These are phyloP conservation scores for Polygonum aviculare DNA, from an alignment of 148 eudicot species.

Conservation along the genomic window DNA sequence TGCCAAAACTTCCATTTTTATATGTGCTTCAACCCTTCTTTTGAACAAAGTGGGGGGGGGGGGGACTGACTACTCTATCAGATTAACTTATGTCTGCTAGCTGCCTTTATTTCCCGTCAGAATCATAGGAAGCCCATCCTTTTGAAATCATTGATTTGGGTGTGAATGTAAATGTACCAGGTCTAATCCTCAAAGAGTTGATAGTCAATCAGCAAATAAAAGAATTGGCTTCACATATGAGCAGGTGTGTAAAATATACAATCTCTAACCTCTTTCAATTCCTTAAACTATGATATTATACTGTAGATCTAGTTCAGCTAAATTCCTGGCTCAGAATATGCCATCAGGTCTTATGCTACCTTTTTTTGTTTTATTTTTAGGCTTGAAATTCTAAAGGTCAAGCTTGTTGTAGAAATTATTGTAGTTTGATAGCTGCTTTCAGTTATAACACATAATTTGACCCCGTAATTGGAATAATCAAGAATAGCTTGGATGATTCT, in stretches of 20 bases:
- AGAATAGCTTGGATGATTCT: background rate
- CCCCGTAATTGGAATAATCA: background rate
- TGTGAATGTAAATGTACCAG: constrained; percentile 28
- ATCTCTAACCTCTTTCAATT: background rate
- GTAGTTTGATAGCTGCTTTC: background rate
- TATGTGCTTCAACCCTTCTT: background rate
- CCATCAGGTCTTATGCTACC: background rate
- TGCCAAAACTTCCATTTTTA: background rate
- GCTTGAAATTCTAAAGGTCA: background rate
- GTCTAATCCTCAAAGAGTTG: constrained; percentile 93
- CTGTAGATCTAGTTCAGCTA: background rate
- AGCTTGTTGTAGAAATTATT: background rate
- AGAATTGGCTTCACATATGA: constrained; percentile 86
- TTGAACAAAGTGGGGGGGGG: background rate
- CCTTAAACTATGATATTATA: background rate
- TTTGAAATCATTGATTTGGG: background rate
- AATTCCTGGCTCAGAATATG: background rate
- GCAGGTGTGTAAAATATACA: constrained; percentile 48
- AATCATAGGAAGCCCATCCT: background rate
- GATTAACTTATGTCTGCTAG: background rate
- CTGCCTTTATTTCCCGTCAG: background rate
- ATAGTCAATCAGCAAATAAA: constrained; percentile 70
- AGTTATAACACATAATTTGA: background rate
- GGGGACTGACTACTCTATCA: background rate
- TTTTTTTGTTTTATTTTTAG: background rate